Percentiles rank a stretch among this genome's conserved stretches.
phyloP scores from a whole-genome alignment of 2,329 filamentous ascomycete genomes.

The Cladosporium phlei region DNA sequence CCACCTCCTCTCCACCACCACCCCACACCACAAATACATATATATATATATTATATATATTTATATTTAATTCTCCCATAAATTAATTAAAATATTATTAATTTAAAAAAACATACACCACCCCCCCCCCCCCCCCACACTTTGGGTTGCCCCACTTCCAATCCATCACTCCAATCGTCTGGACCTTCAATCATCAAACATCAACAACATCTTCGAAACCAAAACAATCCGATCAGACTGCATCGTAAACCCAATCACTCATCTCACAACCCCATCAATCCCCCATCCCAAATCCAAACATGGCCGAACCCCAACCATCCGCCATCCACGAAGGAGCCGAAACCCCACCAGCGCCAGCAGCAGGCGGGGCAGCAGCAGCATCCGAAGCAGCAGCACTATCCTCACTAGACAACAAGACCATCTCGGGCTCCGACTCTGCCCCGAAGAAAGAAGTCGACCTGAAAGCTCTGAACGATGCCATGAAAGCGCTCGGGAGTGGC shows the following conservation, averaged over 20 bases:
- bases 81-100: too few species aligned
- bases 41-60: too few species aligned
- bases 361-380: slow-evolving; percentile 71
- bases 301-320: slow-evolving; percentile 60
- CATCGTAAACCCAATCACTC: not conserved
- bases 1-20: too few species aligned
- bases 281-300: slow-evolving; percentile 27
- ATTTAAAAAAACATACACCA: too few species aligned
- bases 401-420: slow-evolving; percentile 55
- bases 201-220: too few species aligned
- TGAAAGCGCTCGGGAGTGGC: slow-evolving; percentile 54
- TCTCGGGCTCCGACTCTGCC: slow-evolving; percentile 37
- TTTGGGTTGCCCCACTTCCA: too few species aligned
- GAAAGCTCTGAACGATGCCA: slow-evolving; percentile 66
- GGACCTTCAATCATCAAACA: too few species aligned
- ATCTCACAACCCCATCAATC: not conserved
- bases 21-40: too few species aligned
- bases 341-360: slow-evolving; percentile 49
- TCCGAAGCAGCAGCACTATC: slow-evolving; percentile 69
- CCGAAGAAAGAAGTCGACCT: slow-evolving; percentile 60
- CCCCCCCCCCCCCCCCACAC: too few species aligned
- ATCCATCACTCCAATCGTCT: too few species aligned
- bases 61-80: too few species aligned
- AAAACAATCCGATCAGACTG: not conserved
- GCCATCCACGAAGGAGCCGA: slow-evolving; percentile 57